Evolutionary conservation across 768 basidiomycete genomes (phyloP).

Genomic region (Tulasnella sp.): DNA sequence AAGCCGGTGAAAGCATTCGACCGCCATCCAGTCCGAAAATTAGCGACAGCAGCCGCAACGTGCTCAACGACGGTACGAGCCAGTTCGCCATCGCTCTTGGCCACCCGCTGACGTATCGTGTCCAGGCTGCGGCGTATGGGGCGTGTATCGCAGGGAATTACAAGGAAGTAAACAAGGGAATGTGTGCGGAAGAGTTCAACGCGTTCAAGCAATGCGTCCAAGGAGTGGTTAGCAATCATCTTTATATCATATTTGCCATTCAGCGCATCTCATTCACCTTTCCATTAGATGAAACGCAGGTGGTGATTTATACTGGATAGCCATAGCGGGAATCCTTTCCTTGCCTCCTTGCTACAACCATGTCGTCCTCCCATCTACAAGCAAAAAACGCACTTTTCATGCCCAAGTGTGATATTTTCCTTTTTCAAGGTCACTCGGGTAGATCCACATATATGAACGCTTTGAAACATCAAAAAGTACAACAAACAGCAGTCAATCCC

Average conservation of each 20-base stretch:
- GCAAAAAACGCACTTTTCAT: too few relatives aligned
- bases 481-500: not conserved
- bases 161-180: conserved; percentile 76
- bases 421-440: too few relatives aligned
- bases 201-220: conserved; percentile 80
- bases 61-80: conserved; percentile 16
- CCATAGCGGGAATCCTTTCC: too few relatives aligned
- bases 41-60: conserved; percentile 24
- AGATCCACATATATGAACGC: too few relatives aligned
- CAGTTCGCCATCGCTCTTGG: too few relatives aligned
- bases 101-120: not conserved
- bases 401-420: too few relatives aligned
- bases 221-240: conserved; percentile 56
- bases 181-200: conserved; percentile 78
- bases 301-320: conserved; percentile 45
- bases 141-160: conserved; percentile 82
- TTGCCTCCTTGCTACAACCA: too few relatives aligned
- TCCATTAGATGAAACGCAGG: conserved; percentile 52
- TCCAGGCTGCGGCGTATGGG: conserved; percentile 71
- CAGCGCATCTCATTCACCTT: not conserved
- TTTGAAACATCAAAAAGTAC: not conserved
- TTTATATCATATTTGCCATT: not conserved
- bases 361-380: too few relatives aligned
- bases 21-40: conserved; percentile 20
- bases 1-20: conserved; percentile 25